Evolutionary conservation across 495 filamentous ascomycete species (phyloP), one percentile per base, ranked within the genome.

Genomic region (Diplogelasinospora grovesii): DNA sequence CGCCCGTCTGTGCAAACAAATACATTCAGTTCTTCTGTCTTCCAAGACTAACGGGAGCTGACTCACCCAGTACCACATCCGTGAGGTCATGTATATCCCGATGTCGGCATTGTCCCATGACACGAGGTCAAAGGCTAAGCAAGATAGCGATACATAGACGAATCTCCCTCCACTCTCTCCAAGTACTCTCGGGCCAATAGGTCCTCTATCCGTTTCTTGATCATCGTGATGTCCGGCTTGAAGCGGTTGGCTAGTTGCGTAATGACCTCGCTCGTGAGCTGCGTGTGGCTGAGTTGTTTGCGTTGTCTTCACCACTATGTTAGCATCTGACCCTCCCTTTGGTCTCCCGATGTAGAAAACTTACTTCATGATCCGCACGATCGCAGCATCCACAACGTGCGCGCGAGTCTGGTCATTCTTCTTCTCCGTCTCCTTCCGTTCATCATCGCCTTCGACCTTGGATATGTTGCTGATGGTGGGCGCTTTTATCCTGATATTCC

Each of bases 301-400:
- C 92, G 86, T 79, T 94, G 86, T 65, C 92, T 98, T 33, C 9
- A 35, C 25, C 10, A n/a, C n/a, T n/a, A 35, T 5, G 28, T 41
- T 50, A 48, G 26, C 22, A 22, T 23, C 43, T 29, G n/a, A n/a
- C n/a, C n/a, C n/a, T n/a, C n/a, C n/a, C n/a, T n/a, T n/a, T n/a
- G 9, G 42, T 16, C 27, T 25, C n/a, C 8, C 40, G 42, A 29
- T 41, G 34, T 25, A 20, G 22, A 9, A 71, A 78, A 51, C 57
- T 33, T 74, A 95, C 89, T 95, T 95, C 89, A 96, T 96, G 55
- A 90, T 93, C 11, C 89, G 71, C 25, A 99, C 93, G 41, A 99
- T 68, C 4, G 87, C 87, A 26, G 92, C 89, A 54, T 97, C 92
- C 35, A 95, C 84, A 14, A 78, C 74, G 29, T 81, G 80, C 8